A percentile compares a stretch with the other conserved stretches of the same genome.
Conservation (phyloP, 2,329 filamentous ascomycete species). For the Cladosporium sp. region DNA sequence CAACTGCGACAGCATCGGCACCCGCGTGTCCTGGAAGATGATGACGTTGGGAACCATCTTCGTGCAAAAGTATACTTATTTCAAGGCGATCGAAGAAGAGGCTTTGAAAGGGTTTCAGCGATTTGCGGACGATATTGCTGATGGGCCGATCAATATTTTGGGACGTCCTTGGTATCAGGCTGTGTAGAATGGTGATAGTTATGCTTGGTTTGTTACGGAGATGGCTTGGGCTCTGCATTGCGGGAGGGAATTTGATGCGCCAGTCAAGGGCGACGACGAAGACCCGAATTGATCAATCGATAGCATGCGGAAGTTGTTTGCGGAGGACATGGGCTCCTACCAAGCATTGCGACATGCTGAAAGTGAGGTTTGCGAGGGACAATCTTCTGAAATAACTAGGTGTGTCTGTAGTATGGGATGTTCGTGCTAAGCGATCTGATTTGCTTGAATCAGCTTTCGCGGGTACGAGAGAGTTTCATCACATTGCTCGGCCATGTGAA, state of each 20-base stretch:
- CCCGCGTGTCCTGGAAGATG: background rate
- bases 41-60: background rate
- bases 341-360: too few relatives aligned
- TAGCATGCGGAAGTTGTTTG: too few relatives aligned
- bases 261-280: background rate
- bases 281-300: background rate
- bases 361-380: too few relatives aligned
- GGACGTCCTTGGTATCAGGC: background rate
- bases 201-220: background rate
- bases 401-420: too few relatives aligned
- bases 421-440: too few relatives aligned
- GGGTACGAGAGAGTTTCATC: too few relatives aligned
- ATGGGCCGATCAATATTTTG: background rate
- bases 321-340: too few relatives aligned
- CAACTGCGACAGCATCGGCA: background rate
- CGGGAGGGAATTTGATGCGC: background rate
- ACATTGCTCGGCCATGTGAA: too few relatives aligned
- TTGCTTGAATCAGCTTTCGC: too few relatives aligned
- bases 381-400: too few relatives aligned
- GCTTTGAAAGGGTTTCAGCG: background rate
- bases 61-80: background rate
- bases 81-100: background rate
- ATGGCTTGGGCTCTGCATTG: background rate
- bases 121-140: background rate
- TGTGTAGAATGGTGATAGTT: background rate